Evolutionary conservation across 257 asterid species (phyloP), one percentile per base, ranked within the genome.

Genomic region (Schizonepeta tenuifolia): DNA sequence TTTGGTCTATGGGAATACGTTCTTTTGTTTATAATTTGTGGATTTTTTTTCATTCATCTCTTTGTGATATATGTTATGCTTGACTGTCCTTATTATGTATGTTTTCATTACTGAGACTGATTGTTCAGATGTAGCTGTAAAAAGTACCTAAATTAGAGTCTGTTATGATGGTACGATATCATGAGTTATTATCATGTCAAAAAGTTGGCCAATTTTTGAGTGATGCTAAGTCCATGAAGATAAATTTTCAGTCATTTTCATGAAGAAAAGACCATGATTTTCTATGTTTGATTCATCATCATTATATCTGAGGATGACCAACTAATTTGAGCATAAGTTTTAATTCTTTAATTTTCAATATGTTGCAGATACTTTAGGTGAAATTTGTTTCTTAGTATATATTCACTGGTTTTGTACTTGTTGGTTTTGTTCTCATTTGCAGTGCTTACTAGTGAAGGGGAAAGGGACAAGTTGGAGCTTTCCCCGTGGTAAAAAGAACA

Each of bases 381-480:
- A 21, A 47, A 5, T 22, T 65, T 54, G 31, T 36, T n/a, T 54
- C 21, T 18, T 70, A 60, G 57, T 1, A 5, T 60, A 9, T 44
- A 15, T 69, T 26, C 26, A 51, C 54, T 36, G 55, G 36, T 28
- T 56, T 62, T 43, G 77, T 47, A 35, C 74, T 2, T 76, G 47
- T 61, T 2, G 14, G 26, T 13, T 26, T 68, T 53, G 35, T 41
- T 47, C 64, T 12, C 53, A 10, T 65, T 51, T 72, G 59, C 86
- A 90, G 97, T 90, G 97, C 83, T 67, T 90, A 67, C 82, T 90
- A 67, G 97, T 88, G 71, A 90, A 88, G 81, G 97, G 96, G 97
- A 90, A 90, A 78, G 97, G 97, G 56, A 70, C 92, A 58, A 90
- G 97, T 80, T 90, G 97, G 97, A 90, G 97, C 76, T 88, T 90